Base-by-base conservation (phyloP, 768 basidiomycete genomes). In the Boletus coccyginus region DNA sequence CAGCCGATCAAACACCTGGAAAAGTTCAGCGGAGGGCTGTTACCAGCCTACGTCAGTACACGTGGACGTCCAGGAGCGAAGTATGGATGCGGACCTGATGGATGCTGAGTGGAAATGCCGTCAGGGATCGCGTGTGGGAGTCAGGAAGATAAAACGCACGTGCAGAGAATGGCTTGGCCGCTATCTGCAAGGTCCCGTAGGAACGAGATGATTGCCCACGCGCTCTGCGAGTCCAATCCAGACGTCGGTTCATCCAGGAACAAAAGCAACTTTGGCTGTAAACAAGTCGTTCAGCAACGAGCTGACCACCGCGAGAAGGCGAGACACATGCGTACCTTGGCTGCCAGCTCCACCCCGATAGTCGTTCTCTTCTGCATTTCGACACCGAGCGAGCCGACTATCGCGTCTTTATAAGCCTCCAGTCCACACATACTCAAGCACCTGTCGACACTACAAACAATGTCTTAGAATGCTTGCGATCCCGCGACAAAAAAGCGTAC, bases 121-220 rank as follows among this genome's bases (percentile, higher is more conserved):
- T 53, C 27, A 47, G 53, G 32, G 2, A 21, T 36, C 5, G 35
- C 10, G 13, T 21, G 48, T 19, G 16, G 21, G 17, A 38, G 36
- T 38, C n/a, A 27, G 0, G 3, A 14, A 43, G 39, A 40, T 24
- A n/a, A n/a, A 31, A 74, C 84, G 49, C 63, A 86, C 77, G 90
- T 95, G 85, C 92, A 94, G n/a, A 95, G 75, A 61, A 95, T 93
- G 33, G 91, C 88, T 66, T 93, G 92, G 1, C 93, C 93, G 58
- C 81, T 83, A 56, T 88, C 81, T 9, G 92, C 90, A 32, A 94
- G 82, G 45, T 84, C 80, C 11, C 86, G 78, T 43, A 94, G 74
- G 75, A 94, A 91, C 3, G 77, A 73, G 51, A 92, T 74, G 58
- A 93, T 91, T 6, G 86, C 86, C 90, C 90, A 91, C 3, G 92